phyloP scores from a whole-genome alignment of 2,329 filamentous ascomycete genomes.

The Talaromyces rugulosus region DNA sequence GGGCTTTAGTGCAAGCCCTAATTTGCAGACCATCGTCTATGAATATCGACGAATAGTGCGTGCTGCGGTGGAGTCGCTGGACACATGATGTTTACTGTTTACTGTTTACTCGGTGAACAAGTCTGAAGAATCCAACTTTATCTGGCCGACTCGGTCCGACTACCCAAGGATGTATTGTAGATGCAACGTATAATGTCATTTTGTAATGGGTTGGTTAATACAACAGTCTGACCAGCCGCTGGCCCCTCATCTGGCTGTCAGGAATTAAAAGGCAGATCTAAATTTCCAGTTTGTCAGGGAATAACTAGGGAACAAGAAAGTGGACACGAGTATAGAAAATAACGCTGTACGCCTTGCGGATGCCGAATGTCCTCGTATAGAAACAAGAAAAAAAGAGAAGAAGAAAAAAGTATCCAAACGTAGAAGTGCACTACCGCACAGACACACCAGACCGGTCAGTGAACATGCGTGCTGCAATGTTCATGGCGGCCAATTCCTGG shows the following conservation, averaged over 20 bases:
- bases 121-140: background rate
- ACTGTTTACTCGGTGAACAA: background rate
- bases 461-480: constrained; percentile 96
- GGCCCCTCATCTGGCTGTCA: background rate
- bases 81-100: background rate
- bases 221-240: background rate
- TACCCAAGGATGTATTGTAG: too few species aligned
- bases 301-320: background rate
- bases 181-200: background rate
- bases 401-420: background rate
- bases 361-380: constrained; percentile 11
- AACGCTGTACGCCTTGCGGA: constrained; percentile 14
- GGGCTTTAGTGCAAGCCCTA: background rate
- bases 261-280: background rate
- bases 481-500: constrained; percentile 97
- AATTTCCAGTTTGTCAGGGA: background rate
- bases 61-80: background rate
- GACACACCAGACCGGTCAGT: constrained; percentile 58
- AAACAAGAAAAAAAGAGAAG: constrained; percentile 2
- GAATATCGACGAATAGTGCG: background rate
- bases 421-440: constrained; percentile 26
- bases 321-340: background rate
- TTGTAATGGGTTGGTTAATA: background rate
- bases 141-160: background rate
- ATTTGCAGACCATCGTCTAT: background rate